These are phyloP conservation scores for Tieghemiomyces parasiticus DNA, from an alignment of 192 early-diverging fungal genomes.

Conservation along the genomic window DNA sequence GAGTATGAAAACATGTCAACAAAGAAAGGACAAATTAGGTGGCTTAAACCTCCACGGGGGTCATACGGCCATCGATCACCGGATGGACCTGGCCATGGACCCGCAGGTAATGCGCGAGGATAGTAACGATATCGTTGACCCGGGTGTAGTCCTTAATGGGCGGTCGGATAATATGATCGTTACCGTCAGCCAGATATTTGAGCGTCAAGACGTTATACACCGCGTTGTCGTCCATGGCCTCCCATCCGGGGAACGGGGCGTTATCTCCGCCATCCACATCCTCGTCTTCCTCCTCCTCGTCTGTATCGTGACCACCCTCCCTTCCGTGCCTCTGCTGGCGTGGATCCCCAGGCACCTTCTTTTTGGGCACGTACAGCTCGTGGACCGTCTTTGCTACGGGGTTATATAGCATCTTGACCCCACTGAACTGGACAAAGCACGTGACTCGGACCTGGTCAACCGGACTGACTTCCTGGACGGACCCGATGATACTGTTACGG, in stretches of 20 bases:
- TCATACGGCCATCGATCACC: no score
- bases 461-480: conserved; percentile 17
- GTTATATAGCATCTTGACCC: conserved; percentile 27
- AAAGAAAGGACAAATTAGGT: no score
- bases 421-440: conserved; percentile 43
- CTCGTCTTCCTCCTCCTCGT: conserved; percentile 5
- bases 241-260: conserved; percentile 17
- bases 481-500: conserved; percentile 27
- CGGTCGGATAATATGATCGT: conserved; percentile 34
- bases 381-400: not conserved
- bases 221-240: conserved; percentile 20
- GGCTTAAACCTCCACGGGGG: no score
- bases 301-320: not conserved
- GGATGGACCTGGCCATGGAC: no score
- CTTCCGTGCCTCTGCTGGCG: no score
- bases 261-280: conserved; percentile 10
- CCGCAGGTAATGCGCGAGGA: no score
- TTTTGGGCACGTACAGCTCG: not conserved
- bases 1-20: no score
- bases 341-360: not conserved
- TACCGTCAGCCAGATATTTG: conserved; percentile 41
- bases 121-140: not conserved
- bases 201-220: conserved; percentile 34
- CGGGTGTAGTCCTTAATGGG: conserved; percentile 1
- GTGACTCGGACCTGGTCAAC: conserved; percentile 22